Conservation (phyloP, 768 basidiomycete species). For the Tylopilus plumbeoviolaceoides region DNA sequence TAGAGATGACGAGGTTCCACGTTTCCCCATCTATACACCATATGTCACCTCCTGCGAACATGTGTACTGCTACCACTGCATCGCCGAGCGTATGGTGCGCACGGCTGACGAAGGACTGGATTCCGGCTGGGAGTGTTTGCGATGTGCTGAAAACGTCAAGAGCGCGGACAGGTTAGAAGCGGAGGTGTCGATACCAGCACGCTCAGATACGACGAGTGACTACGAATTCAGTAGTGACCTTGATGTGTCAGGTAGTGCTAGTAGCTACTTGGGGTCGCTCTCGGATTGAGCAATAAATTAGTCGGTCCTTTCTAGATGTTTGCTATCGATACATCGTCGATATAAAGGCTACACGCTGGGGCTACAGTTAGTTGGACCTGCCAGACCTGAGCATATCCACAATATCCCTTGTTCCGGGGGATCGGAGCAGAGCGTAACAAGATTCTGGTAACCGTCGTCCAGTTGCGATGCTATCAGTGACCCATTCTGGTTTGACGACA, state of each 20-base stretch:
- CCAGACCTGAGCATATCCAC: conserved; percentile 35
- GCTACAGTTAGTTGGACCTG: conserved; percentile 8
- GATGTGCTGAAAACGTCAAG: conserved; percentile 66
- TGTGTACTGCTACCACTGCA: conserved; percentile 90
- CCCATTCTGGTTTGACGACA: conserved; percentile 75
- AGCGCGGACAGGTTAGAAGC: conserved; percentile 54
- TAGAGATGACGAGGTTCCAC: conserved; percentile 36
- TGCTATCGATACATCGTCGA: conserved; percentile 10
- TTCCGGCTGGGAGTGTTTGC: conserved; percentile 75
- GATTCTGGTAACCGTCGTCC: conserved; percentile 62
- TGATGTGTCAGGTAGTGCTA: conserved; percentile 47
- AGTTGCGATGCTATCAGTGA: conserved; percentile 58
- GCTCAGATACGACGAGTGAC: conserved; percentile 40
- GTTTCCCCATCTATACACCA: conserved; percentile 72
- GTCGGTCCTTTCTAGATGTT: not conserved
- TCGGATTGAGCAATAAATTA: conserved; percentile 21
- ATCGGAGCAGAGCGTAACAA: conserved; percentile 48
- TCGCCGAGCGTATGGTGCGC: conserved; percentile 77
- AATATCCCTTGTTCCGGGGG: conserved; percentile 35
- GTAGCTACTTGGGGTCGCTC: conserved; percentile 35
- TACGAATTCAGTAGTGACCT: conserved; percentile 55
- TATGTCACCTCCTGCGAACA: conserved; percentile 85
- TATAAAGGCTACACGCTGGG: not conserved
- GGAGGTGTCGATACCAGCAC: conserved; percentile 22
- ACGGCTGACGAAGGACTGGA: conserved; percentile 58